Percentiles rank a stretch among this genome's conserved stretches.
Evolutionary conservation across 1,284 basidiomycete species (phyloP).

Genomic region (Flammula alnicola): DNA sequence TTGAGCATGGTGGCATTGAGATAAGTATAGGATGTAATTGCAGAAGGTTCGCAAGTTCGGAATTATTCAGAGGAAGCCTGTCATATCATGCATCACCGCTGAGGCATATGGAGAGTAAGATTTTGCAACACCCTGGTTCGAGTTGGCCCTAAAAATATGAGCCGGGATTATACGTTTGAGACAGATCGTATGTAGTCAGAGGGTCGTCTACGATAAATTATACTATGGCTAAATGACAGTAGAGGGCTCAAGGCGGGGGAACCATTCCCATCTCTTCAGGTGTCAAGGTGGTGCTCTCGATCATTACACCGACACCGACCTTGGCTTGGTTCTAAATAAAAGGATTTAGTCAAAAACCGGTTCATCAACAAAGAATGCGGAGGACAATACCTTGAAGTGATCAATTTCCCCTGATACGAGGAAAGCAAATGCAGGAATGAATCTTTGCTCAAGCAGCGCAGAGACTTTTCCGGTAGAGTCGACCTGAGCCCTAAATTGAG

Average conservation of each 20-base stretch:
- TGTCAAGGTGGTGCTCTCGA: slow-evolving; percentile 81
- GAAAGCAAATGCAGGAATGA: slow-evolving; percentile 95
- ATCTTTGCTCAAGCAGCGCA: slow-evolving; percentile 93
- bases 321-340: slow-evolving; percentile 80
- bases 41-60: too few species aligned
- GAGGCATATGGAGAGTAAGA: too few species aligned
- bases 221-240: slow-evolving; percentile 24
- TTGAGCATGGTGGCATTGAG: too few species aligned
- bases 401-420: slow-evolving; percentile 97
- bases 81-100: too few species aligned
- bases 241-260: slow-evolving; percentile 48
- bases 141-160: slow-evolving; percentile 8
- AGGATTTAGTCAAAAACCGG: slow-evolving; percentile 9
- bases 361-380: slow-evolving; percentile 2
- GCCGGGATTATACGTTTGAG: slow-evolving; percentile 20
- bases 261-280: slow-evolving; percentile 81
- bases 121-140: too few species aligned
- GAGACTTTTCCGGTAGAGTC: slow-evolving; percentile 95
- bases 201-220: slow-evolving; percentile 29
- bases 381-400: slow-evolving; percentile 82
- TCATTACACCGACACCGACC: slow-evolving; percentile 96
- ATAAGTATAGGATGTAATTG: too few species aligned
- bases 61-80: too few species aligned
- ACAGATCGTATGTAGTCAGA: slow-evolving; percentile 16
- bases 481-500: slow-evolving; percentile 91